Evolutionary conservation across 2,329 filamentous ascomycete species (phyloP).

Genomic region (Myrmaecium sp.): DNA sequence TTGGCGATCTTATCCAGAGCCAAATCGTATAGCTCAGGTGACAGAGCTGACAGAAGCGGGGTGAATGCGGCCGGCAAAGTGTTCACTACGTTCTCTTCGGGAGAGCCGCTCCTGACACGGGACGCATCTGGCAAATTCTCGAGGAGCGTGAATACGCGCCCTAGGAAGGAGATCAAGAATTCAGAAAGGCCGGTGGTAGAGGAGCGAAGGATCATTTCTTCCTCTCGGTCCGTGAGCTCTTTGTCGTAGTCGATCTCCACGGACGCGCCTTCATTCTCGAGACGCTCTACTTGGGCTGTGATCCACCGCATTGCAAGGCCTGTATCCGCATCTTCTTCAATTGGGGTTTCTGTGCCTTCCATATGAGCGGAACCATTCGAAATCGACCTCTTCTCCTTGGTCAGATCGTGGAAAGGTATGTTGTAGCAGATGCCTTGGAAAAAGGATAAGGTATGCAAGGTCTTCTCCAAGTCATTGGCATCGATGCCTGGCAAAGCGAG

Average conservation of each 20-base stretch:
- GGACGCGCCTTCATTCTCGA: slow-evolving; percentile 75
- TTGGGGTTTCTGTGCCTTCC: slow-evolving; percentile 15
- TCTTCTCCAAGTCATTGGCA: slow-evolving; percentile 94
- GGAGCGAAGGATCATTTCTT: slow-evolving; percentile 74
- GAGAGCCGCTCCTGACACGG: slow-evolving; percentile 72
- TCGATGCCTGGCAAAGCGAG: slow-evolving; percentile 89
- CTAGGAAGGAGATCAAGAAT: slow-evolving; percentile 78
- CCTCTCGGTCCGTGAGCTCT: slow-evolving; percentile 70
- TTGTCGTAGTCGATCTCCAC: slow-evolving; percentile 71
- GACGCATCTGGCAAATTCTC: slow-evolving; percentile 90
- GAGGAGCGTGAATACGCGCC: slow-evolving; percentile 84
- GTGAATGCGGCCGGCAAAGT: slow-evolving; percentile 82
- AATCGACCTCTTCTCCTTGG: slow-evolving; percentile 31
- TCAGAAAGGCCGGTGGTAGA: slow-evolving; percentile 90
- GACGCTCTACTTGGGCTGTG: slow-evolving; percentile 78
- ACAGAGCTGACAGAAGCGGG: slow-evolving; percentile 77
- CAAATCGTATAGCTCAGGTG: slow-evolving; percentile 83
- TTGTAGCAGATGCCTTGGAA: slow-evolving; percentile 94
- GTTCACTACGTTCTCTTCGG: slow-evolving; percentile 94
- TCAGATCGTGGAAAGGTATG: slow-evolving; percentile 77
- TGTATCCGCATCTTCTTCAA: slow-evolving; percentile 14
- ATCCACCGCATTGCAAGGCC: slow-evolving; percentile 79
- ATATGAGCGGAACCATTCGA: slow-evolving; percentile 1
- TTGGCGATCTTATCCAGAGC: slow-evolving; percentile 81
- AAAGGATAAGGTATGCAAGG: slow-evolving; percentile 81